phyloP scores from a whole-genome alignment of 2,329 filamentous ascomycete genomes.

The Bipolaris zeicola region DNA sequence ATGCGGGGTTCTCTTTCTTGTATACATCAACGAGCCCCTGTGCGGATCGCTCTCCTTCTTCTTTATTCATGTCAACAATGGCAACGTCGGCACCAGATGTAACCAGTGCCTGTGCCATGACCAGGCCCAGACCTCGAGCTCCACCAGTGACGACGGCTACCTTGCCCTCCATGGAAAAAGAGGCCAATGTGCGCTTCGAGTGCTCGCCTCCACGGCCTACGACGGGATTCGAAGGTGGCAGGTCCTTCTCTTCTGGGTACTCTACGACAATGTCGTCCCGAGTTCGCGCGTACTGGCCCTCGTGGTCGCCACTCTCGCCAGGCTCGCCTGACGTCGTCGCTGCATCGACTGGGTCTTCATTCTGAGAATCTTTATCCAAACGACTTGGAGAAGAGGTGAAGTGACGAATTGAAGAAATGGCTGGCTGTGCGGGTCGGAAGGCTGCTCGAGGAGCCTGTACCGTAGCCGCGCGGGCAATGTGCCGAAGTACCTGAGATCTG shows the following conservation, averaged over 20 bases:
- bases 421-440: slow-evolving; percentile 26
- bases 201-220: slow-evolving; percentile 79
- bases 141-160: slow-evolving; percentile 89
- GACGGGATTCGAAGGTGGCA: slow-evolving; percentile 73
- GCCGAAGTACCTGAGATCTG: slow-evolving; percentile 40
- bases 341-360: slow-evolving; percentile 38
- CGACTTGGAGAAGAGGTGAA: slow-evolving; percentile 39
- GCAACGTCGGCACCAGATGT: slow-evolving; percentile 87
- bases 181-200: slow-evolving; percentile 81
- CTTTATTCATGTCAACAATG: slow-evolving; percentile 91
- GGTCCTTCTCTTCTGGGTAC: slow-evolving; percentile 75
- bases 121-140: slow-evolving; percentile 83
- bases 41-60: slow-evolving; percentile 81
- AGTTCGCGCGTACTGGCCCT: slow-evolving; percentile 77
- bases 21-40: slow-evolving; percentile 75
- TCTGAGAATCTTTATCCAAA: slow-evolving; percentile 30
- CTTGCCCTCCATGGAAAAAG: slow-evolving; percentile 84
- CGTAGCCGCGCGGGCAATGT: slow-evolving; percentile 34
- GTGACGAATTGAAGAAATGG: slow-evolving; percentile 26
- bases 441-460: slow-evolving; percentile 37
- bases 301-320: slow-evolving; percentile 54
- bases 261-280: slow-evolving; percentile 78
- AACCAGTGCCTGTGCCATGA: slow-evolving; percentile 91
- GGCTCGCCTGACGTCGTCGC: slow-evolving; percentile 46
- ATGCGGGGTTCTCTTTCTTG: slow-evolving; percentile 76